Base-by-base conservation (phyloP, 2,329 filamentous ascomycete species). In the Apiospora arundinis region DNA sequence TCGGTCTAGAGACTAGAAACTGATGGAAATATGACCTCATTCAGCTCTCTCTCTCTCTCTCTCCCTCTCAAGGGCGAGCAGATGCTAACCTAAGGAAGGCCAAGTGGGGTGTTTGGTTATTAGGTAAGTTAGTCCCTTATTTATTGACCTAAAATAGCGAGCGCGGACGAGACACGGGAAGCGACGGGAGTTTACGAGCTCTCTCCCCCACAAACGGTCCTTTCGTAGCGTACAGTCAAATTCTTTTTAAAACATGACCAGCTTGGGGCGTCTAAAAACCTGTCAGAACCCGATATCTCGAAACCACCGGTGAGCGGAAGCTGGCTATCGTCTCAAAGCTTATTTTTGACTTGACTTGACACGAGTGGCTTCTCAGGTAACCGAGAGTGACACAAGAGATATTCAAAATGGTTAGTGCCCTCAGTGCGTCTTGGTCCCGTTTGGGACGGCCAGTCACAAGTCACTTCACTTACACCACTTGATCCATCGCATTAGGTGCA, bases 401-500 rank as follows among this genome's bases (percentile, higher is more conserved):
- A n/a, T 40, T 63, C 56, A 40, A 63, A 40, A 63, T 63, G 56
- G 56, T 63, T 63, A 63, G 56, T 63, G 56, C 18, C 56, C 32
- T 63, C 32, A n/a, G 32, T 63, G 18, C 56, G 32, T 37, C 16
- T 63, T 25, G 21, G 49, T 4, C 18, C 14, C 5, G 49, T 28
- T 23, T 12, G 56, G 37, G 32, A 40, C 56, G 28, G 56, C 56
- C 56, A 40, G 56, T 37, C 56, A 32, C 28, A 60, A 18, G 42
- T 60, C 28, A 18, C 25, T 60, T 32, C 52, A 32, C 49, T 56
- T 56, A 56, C 49, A 56, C 52, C 2, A 60, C 18, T 32, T 16
- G 16, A 37, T 63, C 32, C 14, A 21, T 18, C 40, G 12, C 4
- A 45, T 21, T 71, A 91, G 92, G 92, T 93, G 71, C 93, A 95